These are phyloP conservation scores for Eutrema japonicum DNA, from an alignment of 345 rosid species.

Conservation along the genomic window DNA sequence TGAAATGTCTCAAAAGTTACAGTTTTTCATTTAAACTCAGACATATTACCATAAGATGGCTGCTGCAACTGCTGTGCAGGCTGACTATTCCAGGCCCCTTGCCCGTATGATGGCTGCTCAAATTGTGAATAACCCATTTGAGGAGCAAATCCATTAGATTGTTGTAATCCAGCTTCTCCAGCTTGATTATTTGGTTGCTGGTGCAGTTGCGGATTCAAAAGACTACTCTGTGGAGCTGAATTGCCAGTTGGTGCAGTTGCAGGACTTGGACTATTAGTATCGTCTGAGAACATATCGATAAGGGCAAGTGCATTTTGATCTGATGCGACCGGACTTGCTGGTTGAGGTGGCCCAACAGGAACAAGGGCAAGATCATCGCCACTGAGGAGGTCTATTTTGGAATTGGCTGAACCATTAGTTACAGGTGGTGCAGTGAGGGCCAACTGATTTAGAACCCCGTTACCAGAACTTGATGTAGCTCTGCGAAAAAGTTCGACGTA, in stretches of 20 bases:
- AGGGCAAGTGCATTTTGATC: constrained; percentile 90
- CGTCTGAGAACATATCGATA: constrained; percentile 81
- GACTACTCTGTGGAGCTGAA: constrained; percentile 52
- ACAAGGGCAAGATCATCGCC: constrained; percentile 90
- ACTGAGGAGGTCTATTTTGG: constrained; percentile 91
- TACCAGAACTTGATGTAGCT: constrained; percentile 59
- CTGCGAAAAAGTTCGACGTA: constrained; percentile 48
- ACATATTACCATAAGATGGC: constrained; percentile 63
- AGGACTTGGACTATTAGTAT: constrained; percentile 53
- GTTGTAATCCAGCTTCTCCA: constrained; percentile 60
- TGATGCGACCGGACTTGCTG: constrained; percentile 56
- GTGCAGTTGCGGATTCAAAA: constrained; percentile 61
- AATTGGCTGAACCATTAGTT: constrained; percentile 65
- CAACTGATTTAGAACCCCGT: constrained; percentile 67
- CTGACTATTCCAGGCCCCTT: constrained; percentile 77
- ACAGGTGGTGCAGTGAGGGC: constrained; percentile 84
- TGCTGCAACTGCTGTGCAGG: constrained; percentile 49
- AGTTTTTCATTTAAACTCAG: constrained; percentile 12
- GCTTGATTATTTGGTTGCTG: constrained; percentile 71
- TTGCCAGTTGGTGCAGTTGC: constrained; percentile 56
- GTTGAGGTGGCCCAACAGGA: constrained; percentile 69
- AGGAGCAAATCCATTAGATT: constrained; percentile 64
- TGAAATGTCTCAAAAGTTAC: constrained; percentile 6
- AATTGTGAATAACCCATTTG: constrained; percentile 66
- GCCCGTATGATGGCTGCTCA: constrained; percentile 63